Conservation (phyloP, 345 rosid genomes). For the Draba incana region DNA sequence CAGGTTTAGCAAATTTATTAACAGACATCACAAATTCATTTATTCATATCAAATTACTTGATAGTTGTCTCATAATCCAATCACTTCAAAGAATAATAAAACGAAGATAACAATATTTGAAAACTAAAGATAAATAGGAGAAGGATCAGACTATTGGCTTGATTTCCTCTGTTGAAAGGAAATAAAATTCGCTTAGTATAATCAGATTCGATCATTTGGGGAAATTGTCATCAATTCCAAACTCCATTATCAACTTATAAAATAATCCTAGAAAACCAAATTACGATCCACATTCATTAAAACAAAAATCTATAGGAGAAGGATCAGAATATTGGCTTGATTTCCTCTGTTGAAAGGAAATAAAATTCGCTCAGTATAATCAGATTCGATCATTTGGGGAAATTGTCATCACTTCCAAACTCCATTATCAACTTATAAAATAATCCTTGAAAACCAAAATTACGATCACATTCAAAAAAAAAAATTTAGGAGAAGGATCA, state of each 20-base stretch:
- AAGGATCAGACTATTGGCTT: slow-evolving; percentile 43
- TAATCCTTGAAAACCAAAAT: no score
- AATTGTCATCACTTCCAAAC: slow-evolving; percentile 43
- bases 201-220: slow-evolving; percentile 30
- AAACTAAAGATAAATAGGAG: background rate
- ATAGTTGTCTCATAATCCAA: no score
- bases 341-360: slow-evolving; percentile 34
- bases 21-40: no score
- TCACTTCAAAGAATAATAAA: no score
- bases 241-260: no score
- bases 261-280: no score
- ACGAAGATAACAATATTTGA: no score
- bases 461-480: slow-evolving; percentile 35
- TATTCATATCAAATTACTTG: no score
- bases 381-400: slow-evolving; percentile 46
- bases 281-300: no score
- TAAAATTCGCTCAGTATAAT: slow-evolving; percentile 36
- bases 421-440: no score
- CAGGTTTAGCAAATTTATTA: no score
- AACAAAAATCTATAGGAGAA: background rate
- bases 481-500: slow-evolving; percentile 30
- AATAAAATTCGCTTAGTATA: slow-evolving; percentile 33
- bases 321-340: slow-evolving; percentile 44
- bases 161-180: slow-evolving; percentile 35
- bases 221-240: no score